Base-by-base conservation (phyloP, 805 yeast species). In the Pichia californica region DNA sequence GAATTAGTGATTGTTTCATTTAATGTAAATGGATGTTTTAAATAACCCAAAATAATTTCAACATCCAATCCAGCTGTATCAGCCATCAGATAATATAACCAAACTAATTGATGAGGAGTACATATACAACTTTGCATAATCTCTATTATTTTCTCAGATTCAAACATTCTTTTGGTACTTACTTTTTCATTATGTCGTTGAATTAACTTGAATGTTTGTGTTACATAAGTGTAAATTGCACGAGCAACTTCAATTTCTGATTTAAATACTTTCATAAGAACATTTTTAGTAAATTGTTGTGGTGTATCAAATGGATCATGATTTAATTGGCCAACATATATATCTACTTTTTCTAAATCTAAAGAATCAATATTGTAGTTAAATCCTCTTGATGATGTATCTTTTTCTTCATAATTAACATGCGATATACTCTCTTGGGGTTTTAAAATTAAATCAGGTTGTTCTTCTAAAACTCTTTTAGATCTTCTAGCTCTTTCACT, bases 41-140 rank as follows among this genome's bases (percentile, higher is more conserved):
- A 72, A 55, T 84, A 85, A 4, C 99, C 99, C 21, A 79, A 66
- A 2, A 93, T 79, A 1, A 88, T 71, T 47, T 85, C 93, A 50
- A 88, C 77, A 7, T 82, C 79, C 31, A 93, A 71, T 10, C 82
- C 80, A 39, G 89, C 66, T 0, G 81, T 70, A 42, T 74, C 79
- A 37, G 91, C 77, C 67, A 93, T 76, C 46, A 77, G 75, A 48
- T 80, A 79, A 60, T 88, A 84, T 18, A 88, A 63, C 68, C 83
- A 79, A 9, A 93, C 87, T 44, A 91, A 60, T 56, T 88, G 95
- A 52, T 76, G 82, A 4, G 61, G 43, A 3, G 68, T 54, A 41
- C 67, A 62, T 31, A 29, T 36, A 27, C 52, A 52, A 7, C 53
- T 40, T 36, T 52, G 57, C 26, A 64, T 47, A 8, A 63, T 56